Base-by-base conservation (phyloP, 2,329 filamentous ascomycete species). In the Fusarium oligoseptatum region DNA sequence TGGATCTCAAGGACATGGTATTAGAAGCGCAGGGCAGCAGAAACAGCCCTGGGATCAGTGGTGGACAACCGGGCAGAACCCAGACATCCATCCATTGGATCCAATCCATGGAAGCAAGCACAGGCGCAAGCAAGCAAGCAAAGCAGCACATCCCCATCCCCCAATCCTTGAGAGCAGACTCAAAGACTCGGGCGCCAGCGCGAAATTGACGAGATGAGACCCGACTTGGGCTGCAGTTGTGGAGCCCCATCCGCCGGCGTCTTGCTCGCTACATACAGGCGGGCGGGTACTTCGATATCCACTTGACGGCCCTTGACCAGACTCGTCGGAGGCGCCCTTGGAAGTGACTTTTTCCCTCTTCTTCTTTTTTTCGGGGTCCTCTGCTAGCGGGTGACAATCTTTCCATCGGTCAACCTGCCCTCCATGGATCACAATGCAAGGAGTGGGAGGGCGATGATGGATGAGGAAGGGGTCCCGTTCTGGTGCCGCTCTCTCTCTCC, bases 141-240 rank as follows among this genome's bases (percentile, higher is more conserved):
- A 50, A 22, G 20, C 12, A 34, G 55, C 24, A 29, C 29, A 29
- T 58, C 34, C 34, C 56, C 34, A 20, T 24, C 32, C 32, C 60
- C 70, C 32, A 58, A 68, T 68, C 48, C 52, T 55, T 60, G 72
- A 48, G 61, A 69, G 37, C 24, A 72, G 72, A 70, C 66, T 70
- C 64, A 78, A 66, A 72, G 76, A 71, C 76, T 77, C 74, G 72
- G 77, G 76, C 77, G 75, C 74, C 75, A 79, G 77, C 41, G 75
- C 74, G 73, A 80, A 77, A 80, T 80, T 80, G 78, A 76, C 75
- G 68, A 76, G 73, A 78, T 78, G 77, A 78, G 77, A 75, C 76
- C 43, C 60, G 71, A 36, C 70, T 77, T 76, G 72, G 75, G 77
- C 72, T 78, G 74, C 70, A 76, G 70, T 68, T 70, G 76, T 74